Percentiles rank a stretch among this genome's conserved stretches.
These are phyloP conservation scores for Aspergillus campestris DNA, from an alignment of 495 filamentous ascomycete genomes.

Conservation along the genomic window DNA sequence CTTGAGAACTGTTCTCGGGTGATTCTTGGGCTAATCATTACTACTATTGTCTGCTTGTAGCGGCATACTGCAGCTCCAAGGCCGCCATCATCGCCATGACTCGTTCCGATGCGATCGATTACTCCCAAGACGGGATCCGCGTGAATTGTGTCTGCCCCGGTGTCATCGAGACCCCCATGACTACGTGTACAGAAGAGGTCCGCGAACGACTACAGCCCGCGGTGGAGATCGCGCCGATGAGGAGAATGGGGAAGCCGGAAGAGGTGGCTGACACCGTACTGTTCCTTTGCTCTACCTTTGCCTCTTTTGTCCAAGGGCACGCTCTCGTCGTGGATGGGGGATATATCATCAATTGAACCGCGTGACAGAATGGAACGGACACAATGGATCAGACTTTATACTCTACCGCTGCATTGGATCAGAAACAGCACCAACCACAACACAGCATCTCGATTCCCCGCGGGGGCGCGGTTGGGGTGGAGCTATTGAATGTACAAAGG, in stretches of 20 bases:
- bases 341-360: slow-evolving; percentile 31
- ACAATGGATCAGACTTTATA: neutral
- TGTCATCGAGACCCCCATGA: slow-evolving; percentile 43
- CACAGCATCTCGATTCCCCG: too few relatives aligned
- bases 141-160: slow-evolving; percentile 49
- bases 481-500: too few relatives aligned
- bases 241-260: slow-evolving; percentile 38
- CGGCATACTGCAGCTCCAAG: slow-evolving; percentile 41
- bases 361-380: neutral
- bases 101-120: slow-evolving; percentile 43
- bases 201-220: slow-evolving; percentile 25
- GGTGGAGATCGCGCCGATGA: slow-evolving; percentile 42
- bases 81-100: slow-evolving; percentile 40
- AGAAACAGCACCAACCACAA: too few relatives aligned
- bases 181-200: slow-evolving; percentile 27
- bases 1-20: neutral
- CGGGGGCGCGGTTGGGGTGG: too few relatives aligned
- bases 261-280: slow-evolving; percentile 45
- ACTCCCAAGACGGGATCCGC: slow-evolving; percentile 38
- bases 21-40: neutral
- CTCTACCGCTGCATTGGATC: too few relatives aligned
- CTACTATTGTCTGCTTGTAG: slow-evolving; percentile 12
- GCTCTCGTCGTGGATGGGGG: slow-evolving; percentile 47
- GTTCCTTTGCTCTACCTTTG: slow-evolving; percentile 39
- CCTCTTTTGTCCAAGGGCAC: slow-evolving; percentile 44